Percentiles rank a stretch among this genome's conserved stretches.
phyloP scores from a whole-genome alignment of 805 yeast genomes.

The Teunomyces lycoperdinae region DNA sequence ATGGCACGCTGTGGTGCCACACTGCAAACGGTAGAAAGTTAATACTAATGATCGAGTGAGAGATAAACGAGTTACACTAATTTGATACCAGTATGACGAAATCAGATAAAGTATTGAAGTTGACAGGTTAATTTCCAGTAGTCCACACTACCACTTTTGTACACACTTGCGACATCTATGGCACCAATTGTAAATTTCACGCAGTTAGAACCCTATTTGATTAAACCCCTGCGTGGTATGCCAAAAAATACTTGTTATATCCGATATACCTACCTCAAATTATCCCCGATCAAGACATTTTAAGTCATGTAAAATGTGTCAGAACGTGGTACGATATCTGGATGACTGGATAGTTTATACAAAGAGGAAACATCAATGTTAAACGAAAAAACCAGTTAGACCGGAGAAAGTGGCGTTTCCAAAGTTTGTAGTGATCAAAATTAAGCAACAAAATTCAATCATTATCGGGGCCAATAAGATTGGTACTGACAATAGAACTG shows the following conservation, averaged over 20 bases:
- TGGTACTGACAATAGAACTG: no score
- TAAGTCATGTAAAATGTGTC: background rate
- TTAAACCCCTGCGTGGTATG: no score
- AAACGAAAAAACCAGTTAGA: no score
- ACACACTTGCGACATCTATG: conserved; percentile 1
- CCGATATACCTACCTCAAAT: background rate
- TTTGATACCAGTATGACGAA: background rate
- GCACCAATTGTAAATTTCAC: background rate
- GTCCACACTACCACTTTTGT: background rate
- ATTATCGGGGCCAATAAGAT: no score
- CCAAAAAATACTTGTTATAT: background rate
- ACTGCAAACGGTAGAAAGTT: background rate
- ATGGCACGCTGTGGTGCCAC: background rate
- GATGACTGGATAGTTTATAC: no score
- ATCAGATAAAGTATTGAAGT: background rate
- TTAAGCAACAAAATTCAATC: no score
- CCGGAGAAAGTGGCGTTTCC: no score
- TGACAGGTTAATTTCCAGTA: background rate
- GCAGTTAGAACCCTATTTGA: background rate
- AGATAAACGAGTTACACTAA: background rate
- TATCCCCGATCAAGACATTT: background rate
- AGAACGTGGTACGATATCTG: no score
- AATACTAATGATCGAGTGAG: background rate
- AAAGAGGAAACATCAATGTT: no score
- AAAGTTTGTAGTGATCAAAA: no score